Percentiles rank a stretch among this genome's conserved stretches.
These are phyloP conservation scores for Stephania yunnanensis DNA, from an alignment of 164 flowering plant species.

Conservation along the genomic window DNA sequence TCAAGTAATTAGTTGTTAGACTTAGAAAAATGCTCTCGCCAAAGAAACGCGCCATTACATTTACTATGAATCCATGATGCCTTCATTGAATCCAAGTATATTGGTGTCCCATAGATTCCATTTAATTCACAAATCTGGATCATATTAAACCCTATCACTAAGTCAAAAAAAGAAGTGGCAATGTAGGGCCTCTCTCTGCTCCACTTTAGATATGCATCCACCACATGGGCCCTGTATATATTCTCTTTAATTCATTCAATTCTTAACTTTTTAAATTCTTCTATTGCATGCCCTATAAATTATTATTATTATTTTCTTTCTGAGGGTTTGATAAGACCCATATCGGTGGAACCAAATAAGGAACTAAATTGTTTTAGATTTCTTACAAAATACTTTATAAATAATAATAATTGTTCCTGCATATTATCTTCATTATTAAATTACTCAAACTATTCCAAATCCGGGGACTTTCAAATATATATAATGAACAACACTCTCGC, in stretches of 20 bases:
- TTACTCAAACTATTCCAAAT: no score
- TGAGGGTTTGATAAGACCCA: background rate
- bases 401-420: constrained; percentile 3
- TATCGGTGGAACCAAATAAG: constrained; percentile 6
- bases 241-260: background rate
- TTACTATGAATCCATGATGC: constrained; percentile 16
- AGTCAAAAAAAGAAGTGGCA: background rate
- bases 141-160: background rate
- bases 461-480: no score
- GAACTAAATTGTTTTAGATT: constrained; percentile 4
- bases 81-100: constrained; percentile 22
- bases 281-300: background rate
- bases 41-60: background rate
- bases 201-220: background rate
- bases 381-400: background rate
- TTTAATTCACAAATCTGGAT: constrained; percentile 9
- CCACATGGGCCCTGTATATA: background rate
- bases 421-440: background rate
- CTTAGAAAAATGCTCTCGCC: no score
- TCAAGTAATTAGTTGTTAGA: no score
- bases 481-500: no score
- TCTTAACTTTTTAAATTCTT: background rate
- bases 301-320: background rate
- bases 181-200: background rate
- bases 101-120: constrained; percentile 20